A percentile compares a stretch with the other conserved stretches of the same genome.
These are phyloP conservation scores for Diutina mesorugosa DNA, from an alignment of 1,139 yeast genomes.

Conservation along the genomic window DNA sequence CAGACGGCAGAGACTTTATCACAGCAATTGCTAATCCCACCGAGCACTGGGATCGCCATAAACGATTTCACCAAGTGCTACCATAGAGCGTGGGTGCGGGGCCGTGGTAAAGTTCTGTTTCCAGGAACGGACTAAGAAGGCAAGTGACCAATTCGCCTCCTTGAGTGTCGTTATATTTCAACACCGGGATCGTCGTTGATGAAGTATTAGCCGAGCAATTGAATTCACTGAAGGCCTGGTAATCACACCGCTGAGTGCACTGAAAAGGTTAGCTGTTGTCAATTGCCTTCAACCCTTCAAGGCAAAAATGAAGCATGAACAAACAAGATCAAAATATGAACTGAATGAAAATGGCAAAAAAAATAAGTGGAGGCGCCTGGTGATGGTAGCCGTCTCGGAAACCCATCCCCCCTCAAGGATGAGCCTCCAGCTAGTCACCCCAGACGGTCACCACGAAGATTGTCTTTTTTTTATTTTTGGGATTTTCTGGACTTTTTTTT, in stretches of 20 bases:
- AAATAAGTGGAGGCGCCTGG: neutral
- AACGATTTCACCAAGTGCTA: neutral
- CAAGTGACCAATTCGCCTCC: constrained; percentile 1
- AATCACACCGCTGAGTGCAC: neutral
- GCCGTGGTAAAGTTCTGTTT: neutral
- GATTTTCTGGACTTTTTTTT: neutral
- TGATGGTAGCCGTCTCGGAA: neutral
- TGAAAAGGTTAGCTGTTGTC: neutral
- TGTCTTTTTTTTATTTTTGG: neutral
- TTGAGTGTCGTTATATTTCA: neutral
- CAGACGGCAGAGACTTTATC: neutral
- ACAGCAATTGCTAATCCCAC: neutral
- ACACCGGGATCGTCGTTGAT: neutral
- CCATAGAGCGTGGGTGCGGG: neutral
- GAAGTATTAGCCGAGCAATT: neutral
- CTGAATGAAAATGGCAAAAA: neutral
- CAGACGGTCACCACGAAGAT: neutral
- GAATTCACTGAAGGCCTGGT: neutral
- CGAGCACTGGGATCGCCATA: neutral
- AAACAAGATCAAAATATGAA: constrained; percentile 1
- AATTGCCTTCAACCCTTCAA: neutral
- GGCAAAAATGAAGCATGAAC: neutral
- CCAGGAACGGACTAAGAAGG: constrained; percentile 1
- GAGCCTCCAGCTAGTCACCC: neutral
- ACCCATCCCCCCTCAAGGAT: constrained; percentile 1